Evolutionary conservation across 345 rosid species (phyloP).

Genomic region (Brassica napus): DNA sequence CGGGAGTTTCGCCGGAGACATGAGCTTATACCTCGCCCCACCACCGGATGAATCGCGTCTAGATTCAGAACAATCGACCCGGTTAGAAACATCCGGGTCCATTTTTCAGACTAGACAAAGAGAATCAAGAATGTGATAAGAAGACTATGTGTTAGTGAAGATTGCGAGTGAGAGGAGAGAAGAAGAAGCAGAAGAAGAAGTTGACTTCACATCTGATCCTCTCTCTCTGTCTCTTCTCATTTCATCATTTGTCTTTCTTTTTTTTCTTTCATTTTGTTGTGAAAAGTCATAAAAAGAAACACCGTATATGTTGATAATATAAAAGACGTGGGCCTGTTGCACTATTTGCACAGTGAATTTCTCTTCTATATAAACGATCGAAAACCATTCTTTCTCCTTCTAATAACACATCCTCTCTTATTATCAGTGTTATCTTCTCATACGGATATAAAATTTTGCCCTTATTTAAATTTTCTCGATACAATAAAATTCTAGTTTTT

Average conservation of each 20-base stretch:
- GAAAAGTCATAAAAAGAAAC: too few species aligned
- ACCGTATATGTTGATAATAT: too few species aligned
- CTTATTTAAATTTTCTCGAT: too few species aligned
- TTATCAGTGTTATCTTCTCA: too few species aligned
- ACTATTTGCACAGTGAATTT: too few species aligned
- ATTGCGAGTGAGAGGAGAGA: constrained; percentile 27
- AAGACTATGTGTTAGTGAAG: constrained; percentile 16
- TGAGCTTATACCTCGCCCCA: constrained; percentile 89
- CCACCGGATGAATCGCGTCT: constrained; percentile 19
- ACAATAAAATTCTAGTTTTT: too few species aligned
- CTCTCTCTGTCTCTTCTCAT: constrained; percentile 29
- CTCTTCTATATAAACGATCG: too few species aligned
- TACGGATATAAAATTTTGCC: too few species aligned
- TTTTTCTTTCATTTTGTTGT: not conserved
- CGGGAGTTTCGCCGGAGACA: constrained; percentile 98
- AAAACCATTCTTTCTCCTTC: too few species aligned
- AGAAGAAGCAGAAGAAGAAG: not conserved
- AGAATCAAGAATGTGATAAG: not conserved
- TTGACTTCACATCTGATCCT: constrained; percentile 38
- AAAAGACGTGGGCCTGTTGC: too few species aligned
- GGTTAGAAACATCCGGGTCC: constrained; percentile 43
- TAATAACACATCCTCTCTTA: too few species aligned
- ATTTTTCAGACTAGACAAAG: constrained; percentile 12
- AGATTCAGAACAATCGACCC: constrained; percentile 10
- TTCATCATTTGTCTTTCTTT: not conserved